Base-by-base conservation (phyloP, 108 stramenopile genomes). In the Licmophora abbreviata region DNA sequence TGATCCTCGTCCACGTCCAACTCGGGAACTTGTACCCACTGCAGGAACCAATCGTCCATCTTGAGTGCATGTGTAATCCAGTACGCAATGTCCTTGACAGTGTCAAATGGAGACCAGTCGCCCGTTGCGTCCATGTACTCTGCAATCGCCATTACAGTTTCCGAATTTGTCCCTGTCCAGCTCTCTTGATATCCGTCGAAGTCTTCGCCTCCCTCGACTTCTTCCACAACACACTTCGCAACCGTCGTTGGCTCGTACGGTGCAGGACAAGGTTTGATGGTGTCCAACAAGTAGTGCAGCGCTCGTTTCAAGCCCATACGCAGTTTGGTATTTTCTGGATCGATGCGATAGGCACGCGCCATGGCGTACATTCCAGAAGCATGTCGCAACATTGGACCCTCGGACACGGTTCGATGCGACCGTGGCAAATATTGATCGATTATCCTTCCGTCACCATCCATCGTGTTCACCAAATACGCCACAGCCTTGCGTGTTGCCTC, bases 21-120 rank as follows among this genome's bases (percentile, higher is more conserved):
- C 8, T 44, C 22, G 8, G 43, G 22, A 9, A 44, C 20, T 21
- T 44, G 43, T 8, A 44, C 17, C 17, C 22, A 21, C 12, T 44
- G 43, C 8, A 44, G 20, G 20, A 44, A 17, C 9, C 22, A n/a
- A 21, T 21, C 43, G 22, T 15, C 43, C 15, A 17, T 8, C 8
- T 18, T n/a, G 7, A 44, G 15, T n/a, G 43, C 15, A 8, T 21
- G 20, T 17, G 15, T 21, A 17, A 44, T 8, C 8, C 22, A 44
- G 15, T 44, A n/a, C 15, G 43, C 43, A 18, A 44, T 44, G 8
- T 44, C 20, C 43, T 44, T 44, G 43, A 44, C 43, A 8, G 43
- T 44, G 17, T 44, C 43, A 35, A 35, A 14, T 10, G 10, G 34
- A 35, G 34, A 11, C 12, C 10, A 35, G 14, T 35, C 34, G 20